Evolutionary conservation across 352 stramenopile species (phyloP).

Genomic region (Globisporangium spiculum): DNA sequence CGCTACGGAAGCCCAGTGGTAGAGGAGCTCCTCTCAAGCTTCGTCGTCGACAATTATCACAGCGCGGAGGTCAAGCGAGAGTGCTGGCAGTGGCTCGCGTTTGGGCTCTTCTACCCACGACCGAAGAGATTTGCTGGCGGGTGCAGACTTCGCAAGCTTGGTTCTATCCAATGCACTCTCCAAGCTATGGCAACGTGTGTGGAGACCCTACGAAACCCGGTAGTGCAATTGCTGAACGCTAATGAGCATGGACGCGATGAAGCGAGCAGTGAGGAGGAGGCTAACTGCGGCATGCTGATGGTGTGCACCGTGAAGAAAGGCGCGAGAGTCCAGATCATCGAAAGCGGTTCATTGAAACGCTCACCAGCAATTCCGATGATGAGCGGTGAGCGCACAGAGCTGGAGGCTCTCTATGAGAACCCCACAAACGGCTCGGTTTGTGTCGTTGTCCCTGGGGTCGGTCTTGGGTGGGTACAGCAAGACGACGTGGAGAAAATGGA

Average conservation of each 20-base stretch:
- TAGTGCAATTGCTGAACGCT: not conserved
- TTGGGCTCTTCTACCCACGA: conserved; percentile 2
- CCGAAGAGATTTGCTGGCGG: not conserved
- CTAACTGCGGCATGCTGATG: not conserved
- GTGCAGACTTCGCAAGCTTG: not conserved
- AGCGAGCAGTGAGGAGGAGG: not conserved
- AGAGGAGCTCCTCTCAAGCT: conserved; percentile 5
- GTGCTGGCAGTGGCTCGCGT: conserved; percentile 10
- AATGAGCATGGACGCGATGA: not conserved
- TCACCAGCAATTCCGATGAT: not conserved
- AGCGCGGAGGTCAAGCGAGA: not conserved
- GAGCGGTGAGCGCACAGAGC: not conserved
- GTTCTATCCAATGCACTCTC: not conserved
- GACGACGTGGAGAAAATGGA: not conserved
- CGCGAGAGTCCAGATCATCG: not conserved
- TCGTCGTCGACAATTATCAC: not conserved
- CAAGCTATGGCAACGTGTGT: not conserved
- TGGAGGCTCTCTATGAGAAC: not conserved
- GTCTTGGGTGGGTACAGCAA: not conserved
- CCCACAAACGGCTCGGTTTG: not conserved
- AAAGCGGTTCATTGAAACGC: not conserved
- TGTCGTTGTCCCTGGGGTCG: conserved; percentile 2
- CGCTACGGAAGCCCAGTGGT: not conserved
- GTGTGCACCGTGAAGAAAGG: not conserved
- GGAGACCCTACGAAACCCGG: not conserved